These are phyloP conservation scores for Spiromyces aspiralis DNA, from an alignment of 371 early-diverging fungal species.

Conservation along the genomic window DNA sequence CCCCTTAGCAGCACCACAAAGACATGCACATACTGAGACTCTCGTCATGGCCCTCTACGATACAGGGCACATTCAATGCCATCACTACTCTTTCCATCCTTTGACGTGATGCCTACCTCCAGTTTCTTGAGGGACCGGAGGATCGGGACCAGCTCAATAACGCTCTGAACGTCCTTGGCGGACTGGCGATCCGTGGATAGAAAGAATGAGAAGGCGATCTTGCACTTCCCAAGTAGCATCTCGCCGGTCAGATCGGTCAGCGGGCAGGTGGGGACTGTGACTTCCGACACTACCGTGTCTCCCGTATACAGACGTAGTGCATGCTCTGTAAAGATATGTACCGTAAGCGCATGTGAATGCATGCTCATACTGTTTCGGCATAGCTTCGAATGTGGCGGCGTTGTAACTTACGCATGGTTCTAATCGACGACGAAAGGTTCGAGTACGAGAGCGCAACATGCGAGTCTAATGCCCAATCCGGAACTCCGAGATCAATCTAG, in stretches of 20 bases:
- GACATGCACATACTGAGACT: too few relatives aligned
- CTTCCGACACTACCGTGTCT: slow-evolving; percentile 14
- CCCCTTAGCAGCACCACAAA: too few relatives aligned
- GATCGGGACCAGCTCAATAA: slow-evolving; percentile 9
- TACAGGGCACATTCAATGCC: too few relatives aligned
- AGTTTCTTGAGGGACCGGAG: slow-evolving; percentile 18
- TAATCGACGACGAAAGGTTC: slow-evolving; percentile 19
- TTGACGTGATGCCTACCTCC: slow-evolving; percentile 8
- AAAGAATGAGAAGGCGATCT: slow-evolving; percentile 17
- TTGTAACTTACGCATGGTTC: too few relatives aligned
- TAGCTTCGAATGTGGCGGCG: too few relatives aligned
- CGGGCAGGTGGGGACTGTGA: slow-evolving; percentile 10
- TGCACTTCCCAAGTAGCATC: slow-evolving; percentile 18
- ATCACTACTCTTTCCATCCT: too few relatives aligned
- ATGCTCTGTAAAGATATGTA: too few relatives aligned
- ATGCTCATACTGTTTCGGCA: too few relatives aligned
- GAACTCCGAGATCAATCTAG: too few relatives aligned
- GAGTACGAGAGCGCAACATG: background rate
- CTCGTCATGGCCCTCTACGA: too few relatives aligned
- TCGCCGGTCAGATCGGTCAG: slow-evolving; percentile 12
- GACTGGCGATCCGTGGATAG: slow-evolving; percentile 11
- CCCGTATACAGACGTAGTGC: slow-evolving; percentile 13
- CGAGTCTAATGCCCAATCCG: slow-evolving; percentile 7
- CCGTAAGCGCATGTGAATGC: too few relatives aligned
- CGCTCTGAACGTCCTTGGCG: slow-evolving; percentile 1